These are phyloP conservation scores for Lasiodiplodia sp. DNA, from an alignment of 2,329 filamentous ascomycete species.

Conservation along the genomic window DNA sequence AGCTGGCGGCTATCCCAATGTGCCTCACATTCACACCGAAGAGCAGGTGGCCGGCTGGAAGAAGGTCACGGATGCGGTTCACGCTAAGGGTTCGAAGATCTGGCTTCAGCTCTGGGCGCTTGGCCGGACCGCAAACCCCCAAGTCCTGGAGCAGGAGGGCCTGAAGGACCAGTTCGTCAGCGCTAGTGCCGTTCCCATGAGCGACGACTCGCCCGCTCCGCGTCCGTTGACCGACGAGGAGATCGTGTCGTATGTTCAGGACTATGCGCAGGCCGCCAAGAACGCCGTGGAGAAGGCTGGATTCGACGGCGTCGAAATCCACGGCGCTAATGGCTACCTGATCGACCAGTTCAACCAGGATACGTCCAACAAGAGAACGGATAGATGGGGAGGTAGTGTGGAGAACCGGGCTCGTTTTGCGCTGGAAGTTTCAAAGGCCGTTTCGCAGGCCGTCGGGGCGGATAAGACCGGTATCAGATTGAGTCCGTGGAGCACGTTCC, in stretches of 20 bases:
- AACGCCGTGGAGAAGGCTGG: slow-evolving; percentile 57
- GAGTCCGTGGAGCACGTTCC: slow-evolving; percentile 67
- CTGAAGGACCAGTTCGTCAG: slow-evolving; percentile 36
- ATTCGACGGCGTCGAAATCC: slow-evolving; percentile 68
- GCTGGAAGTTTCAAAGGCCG: slow-evolving; percentile 61
- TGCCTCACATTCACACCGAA: slow-evolving; percentile 40
- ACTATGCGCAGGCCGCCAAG: slow-evolving; percentile 54
- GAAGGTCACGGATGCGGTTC: slow-evolving; percentile 67
- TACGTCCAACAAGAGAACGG: slow-evolving; percentile 61
- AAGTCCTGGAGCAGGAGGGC: slow-evolving; percentile 44
- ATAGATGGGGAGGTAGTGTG: slow-evolving; percentile 56
- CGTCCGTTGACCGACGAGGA: slow-evolving; percentile 49
- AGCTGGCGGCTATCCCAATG: slow-evolving; percentile 40
- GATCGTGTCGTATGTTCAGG: slow-evolving; percentile 46
- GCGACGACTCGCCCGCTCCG: slow-evolving; percentile 43
- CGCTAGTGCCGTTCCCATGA: slow-evolving; percentile 43
- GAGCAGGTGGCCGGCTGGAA: slow-evolving; percentile 69
- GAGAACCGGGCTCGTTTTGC: slow-evolving; percentile 62
- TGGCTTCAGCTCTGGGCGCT: slow-evolving; percentile 69
- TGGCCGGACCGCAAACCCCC: slow-evolving; percentile 61
- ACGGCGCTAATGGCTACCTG: slow-evolving; percentile 71
- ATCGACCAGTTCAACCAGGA: slow-evolving; percentile 71
- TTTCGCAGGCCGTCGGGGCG: slow-evolving; percentile 59
- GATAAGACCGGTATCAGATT: slow-evolving; percentile 65
- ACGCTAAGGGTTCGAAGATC: slow-evolving; percentile 67